Evolutionary conservation across 129 eudicot species (phyloP).

Genomic region (Chrysanthemum makinoi): DNA sequence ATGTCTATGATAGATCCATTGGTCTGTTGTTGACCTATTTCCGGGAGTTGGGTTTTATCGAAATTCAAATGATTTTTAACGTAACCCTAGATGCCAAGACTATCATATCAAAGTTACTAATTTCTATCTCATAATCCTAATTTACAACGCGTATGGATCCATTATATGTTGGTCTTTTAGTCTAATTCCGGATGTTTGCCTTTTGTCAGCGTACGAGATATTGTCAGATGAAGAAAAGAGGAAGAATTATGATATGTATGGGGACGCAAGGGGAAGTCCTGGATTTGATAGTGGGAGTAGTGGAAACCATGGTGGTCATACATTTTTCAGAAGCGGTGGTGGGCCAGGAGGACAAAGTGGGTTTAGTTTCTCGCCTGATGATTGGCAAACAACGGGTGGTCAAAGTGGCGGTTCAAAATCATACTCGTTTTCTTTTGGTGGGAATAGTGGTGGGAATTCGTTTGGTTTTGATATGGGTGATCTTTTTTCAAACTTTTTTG

Average conservation of each 20-base stretch:
- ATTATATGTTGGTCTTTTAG: neutral
- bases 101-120: too few species aligned
- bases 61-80: too few species aligned
- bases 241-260: constrained; percentile 89
- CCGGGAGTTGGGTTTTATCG: too few species aligned
- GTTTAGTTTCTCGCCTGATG: constrained; percentile 68
- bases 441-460: constrained; percentile 57
- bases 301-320: constrained; percentile 49
- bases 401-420: constrained; percentile 63
- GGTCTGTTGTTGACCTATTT: too few species aligned
- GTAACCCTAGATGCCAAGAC: too few species aligned
- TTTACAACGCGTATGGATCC: too few species aligned
- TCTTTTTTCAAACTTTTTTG: constrained; percentile 80
- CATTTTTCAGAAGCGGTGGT: constrained; percentile 72
- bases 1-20: too few species aligned
- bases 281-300: constrained; percentile 62
- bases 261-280: constrained; percentile 76
- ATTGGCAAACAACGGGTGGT: constrained; percentile 82
- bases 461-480: constrained; percentile 74
- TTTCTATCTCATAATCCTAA: too few species aligned
- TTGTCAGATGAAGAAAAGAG: constrained; percentile 87
- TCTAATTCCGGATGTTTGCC: neutral
- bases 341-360: constrained; percentile 91
- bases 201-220: constrained; percentile 77
- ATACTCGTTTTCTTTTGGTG: constrained; percentile 92